Base-by-base conservation (phyloP, 192 early-diverging fungal genomes). In the Endogone sp. region DNA sequence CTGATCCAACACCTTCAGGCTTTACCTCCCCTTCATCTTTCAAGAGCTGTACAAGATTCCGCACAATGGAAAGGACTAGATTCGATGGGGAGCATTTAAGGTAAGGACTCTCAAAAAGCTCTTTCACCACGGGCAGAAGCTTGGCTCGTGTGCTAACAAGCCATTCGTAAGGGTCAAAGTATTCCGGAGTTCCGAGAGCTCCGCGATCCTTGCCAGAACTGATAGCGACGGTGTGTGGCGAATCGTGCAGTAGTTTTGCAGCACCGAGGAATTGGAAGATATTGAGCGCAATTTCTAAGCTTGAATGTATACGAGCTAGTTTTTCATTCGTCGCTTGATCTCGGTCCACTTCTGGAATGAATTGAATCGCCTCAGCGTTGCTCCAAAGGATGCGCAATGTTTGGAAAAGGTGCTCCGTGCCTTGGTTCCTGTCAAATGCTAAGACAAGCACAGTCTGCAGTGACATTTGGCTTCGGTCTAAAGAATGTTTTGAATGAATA, bases 141-240 rank as follows among this genome's bases (percentile, higher is more conserved):
- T 75, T 69, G 4, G 85, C 49, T n/a, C 93, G 84, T 29, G 94
- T 64, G 0, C 82, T 69, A 1, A 91, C 79, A 2, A 95, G 65
- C 76, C 90, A 89, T 29, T 89, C 87, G 56, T 84, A 74, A 2
- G 92, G 79, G 29, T 93, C 88, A 75, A 95, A 96, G 70, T 83
- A 90, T 30, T 86, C 75, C 10, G 75, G 71, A 44, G 37, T 44
- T 44, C 37, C 73, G 62, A n/a, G n/a, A 20, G 77, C 75, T 21
- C 73, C 73, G 62, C 70, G 80, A 72, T 91, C 88, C 54, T 82
- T 83, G 21, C 87, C 85, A 9, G 76, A 75, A 11, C 67, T 75
- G 22, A 93, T 65, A 0, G 69, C 49, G 16, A 74, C 58, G 9
- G 91, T 91, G 61, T 85, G 84, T 6, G 92, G 85, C 20, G 92